Base-by-base conservation (phyloP, 2,329 filamentous ascomycete species). In the Xylaria polymorpha region DNA sequence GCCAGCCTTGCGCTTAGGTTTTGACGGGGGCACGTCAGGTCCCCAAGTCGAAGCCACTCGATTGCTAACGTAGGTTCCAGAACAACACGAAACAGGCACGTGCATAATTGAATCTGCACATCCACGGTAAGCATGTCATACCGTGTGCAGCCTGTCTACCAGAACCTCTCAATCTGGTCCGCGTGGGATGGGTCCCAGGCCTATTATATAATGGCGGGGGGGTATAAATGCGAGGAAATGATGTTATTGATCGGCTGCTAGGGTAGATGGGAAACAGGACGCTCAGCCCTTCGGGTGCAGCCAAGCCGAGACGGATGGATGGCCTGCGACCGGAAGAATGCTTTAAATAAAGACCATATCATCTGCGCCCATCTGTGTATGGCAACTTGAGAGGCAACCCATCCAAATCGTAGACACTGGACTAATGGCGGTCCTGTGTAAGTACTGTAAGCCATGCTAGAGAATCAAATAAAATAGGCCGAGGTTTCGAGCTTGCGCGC, bases 271-370 rank as follows among this genome's bases (percentile, higher is more conserved):
- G 46, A 65, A 61, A 37, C 44, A 41, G 56, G 41, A 59, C 46
- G 56, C 67, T 64, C 59, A 67, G 67, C 67, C 62, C 29, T 67
- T 25, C 64, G 67, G 64, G 59, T 67, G 48, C 43, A 60, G 61
- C n/a, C 55, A 57, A 60, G 43, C 67, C 67, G 67, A 60, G 20
- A 56, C 59, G 58, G 55, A 55, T 50, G 58, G 55, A 55, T 50
- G 43, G 43, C 43, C 35, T 46, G 55, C 25, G 35, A 20, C 61
- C 66, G 64, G 62, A 48, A 58, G 46, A 46, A 60, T 25, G 43
- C 22, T 43, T 56, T 25, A 20, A 20, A 41, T 46, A 44, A 25
- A 18, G 20, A 29, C 35, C 55, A 55, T 22, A n/a, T 29, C 61
- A 57, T 51, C 10, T 55, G 53, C 46, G 44, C 8, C 65, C 12